These are phyloP conservation scores for Sarcodon aspratus DNA, from an alignment of 768 basidiomycete genomes.

Conservation along the genomic window DNA sequence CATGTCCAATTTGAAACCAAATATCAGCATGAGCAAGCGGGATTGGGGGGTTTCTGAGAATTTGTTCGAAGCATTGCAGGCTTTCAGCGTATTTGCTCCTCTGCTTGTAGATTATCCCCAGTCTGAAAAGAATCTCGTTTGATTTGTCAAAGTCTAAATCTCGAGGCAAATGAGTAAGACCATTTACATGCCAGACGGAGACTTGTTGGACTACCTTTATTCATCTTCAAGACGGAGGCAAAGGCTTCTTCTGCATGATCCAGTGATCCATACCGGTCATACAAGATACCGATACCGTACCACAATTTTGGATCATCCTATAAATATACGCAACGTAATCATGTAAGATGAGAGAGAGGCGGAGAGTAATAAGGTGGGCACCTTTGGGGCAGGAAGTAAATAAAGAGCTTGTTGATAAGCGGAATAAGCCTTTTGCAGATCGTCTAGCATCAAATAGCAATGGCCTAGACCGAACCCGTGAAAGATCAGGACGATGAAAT, in stretches of 20 bases:
- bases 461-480: conserved; percentile 44
- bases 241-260: conserved; percentile 99
- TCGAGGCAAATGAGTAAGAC: conserved; percentile 14
- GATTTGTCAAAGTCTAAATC: conserved; percentile 89
- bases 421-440: conserved; percentile 95
- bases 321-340: conserved; percentile 6
- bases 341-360: conserved; percentile 3
- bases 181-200: not conserved
- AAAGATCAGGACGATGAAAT: conserved; percentile 3
- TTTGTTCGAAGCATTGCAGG: conserved; percentile 90
- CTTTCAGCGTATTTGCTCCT: conserved; percentile 89
- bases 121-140: conserved; percentile 94
- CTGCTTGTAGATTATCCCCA: conserved; percentile 99
- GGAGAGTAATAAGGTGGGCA: conserved; percentile 17
- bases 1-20: conserved; percentile 99
- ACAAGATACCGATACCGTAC: conserved; percentile 99
- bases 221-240: conserved; percentile 91
- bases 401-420: conserved; percentile 98
- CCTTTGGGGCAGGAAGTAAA: conserved; percentile 91
- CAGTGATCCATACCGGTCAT: conserved; percentile 95
- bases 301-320: conserved; percentile 96
- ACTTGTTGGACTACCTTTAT: conserved; percentile 58
- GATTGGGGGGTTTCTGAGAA: conserved; percentile 89
- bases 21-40: conserved; percentile 96
- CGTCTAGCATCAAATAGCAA: conserved; percentile 98